A percentile compares a stretch with the other conserved stretches of the same genome.
Evolutionary conservation across 306 rosid genomes (phyloP).

Genomic region (Alnus glutinosa): DNA sequence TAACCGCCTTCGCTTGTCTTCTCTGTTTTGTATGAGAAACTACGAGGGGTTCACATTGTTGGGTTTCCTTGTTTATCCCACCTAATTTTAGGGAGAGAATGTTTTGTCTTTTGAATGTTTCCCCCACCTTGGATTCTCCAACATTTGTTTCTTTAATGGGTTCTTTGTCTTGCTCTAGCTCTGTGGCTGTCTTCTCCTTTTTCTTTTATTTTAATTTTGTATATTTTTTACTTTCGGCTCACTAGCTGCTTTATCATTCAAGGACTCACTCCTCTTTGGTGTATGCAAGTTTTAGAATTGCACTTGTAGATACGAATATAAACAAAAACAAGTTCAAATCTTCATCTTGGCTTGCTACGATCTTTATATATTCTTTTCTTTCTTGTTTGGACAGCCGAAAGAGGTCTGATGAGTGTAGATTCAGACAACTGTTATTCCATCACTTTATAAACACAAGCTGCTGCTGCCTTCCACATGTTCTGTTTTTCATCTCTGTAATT

Average conservation of each 20-base stretch:
- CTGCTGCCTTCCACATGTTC: conserved; percentile 36
- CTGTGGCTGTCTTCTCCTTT: conserved; percentile 10
- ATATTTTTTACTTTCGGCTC: conserved; percentile 37
- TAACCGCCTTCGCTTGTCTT: conserved; percentile 9
- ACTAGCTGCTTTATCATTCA: conserved; percentile 3
- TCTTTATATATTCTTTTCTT: conserved; percentile 71
- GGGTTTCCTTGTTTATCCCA: conserved; percentile 24
- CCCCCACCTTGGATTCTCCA: conserved; percentile 40
- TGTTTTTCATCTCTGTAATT: conserved; percentile 42
- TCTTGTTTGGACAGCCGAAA: conserved; percentile 76
- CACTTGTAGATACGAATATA: conserved; percentile 23
- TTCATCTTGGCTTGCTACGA: conserved; percentile 41
- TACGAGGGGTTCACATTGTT: conserved; percentile 24
- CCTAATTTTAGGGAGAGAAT: conserved; percentile 48
- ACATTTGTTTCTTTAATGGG: conserved; percentile 23
- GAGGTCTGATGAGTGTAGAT: conserved; percentile 54
- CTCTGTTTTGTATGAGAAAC: conserved; percentile 14
- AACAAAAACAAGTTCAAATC: conserved; percentile 27
- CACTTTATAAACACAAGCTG: conserved; percentile 28
- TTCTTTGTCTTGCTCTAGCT: conserved; percentile 53
- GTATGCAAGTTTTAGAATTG: conserved; percentile 26
- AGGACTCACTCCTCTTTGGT: conserved; percentile 6
- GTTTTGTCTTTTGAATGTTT: conserved; percentile 39
- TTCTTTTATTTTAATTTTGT: conserved; percentile 3
- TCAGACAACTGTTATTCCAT: conserved; percentile 47